phyloP scores from a whole-genome alignment of 2,329 filamentous ascomycete genomes.

The Sordariomycetes sp. region DNA sequence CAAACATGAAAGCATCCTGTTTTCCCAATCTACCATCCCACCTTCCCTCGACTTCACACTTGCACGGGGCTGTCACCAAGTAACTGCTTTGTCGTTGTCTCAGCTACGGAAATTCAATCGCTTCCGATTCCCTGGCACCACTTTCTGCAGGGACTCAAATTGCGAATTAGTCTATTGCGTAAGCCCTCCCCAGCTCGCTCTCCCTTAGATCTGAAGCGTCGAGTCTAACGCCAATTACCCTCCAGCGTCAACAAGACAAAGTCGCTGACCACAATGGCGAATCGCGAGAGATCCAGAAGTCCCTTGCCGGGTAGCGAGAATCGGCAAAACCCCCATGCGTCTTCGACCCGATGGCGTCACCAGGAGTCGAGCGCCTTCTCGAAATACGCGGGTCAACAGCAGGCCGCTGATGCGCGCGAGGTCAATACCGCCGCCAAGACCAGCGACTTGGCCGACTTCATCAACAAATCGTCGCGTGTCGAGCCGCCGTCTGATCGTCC shows the following conservation, averaged over 20 bases:
- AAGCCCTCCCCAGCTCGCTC: not conserved
- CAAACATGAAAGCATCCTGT: too few species aligned
- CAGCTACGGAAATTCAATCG: too few species aligned
- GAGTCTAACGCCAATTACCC: not conserved
- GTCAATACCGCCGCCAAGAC: slow-evolving; percentile 28
- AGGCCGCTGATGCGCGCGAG: slow-evolving; percentile 16
- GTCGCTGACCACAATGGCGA: not conserved
- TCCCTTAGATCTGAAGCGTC: not conserved
- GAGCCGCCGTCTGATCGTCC: slow-evolving; percentile 22
- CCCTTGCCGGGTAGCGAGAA: slow-evolving; percentile 10
- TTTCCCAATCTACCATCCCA: too few species aligned
- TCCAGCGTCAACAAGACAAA: too few species aligned
- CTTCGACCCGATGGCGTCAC: slow-evolving; percentile 51
- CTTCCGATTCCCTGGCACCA: too few species aligned
- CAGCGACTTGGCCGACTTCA: slow-evolving; percentile 44
- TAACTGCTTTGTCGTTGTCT: too few species aligned
- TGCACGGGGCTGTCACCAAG: too few species aligned
- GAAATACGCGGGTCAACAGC: slow-evolving; percentile 30
- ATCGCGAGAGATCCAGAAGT: not conserved
- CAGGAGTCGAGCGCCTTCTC: slow-evolving; percentile 51
- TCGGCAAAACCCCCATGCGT: slow-evolving; percentile 42
- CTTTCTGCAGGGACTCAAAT: too few species aligned
- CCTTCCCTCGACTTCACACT: too few species aligned
- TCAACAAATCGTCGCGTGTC: slow-evolving; percentile 39
- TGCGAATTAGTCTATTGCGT: too few species aligned